Evolutionary conservation across 164 flowering plant genomes (phyloP), one percentile per base, ranked within the genome.

Genomic region (Macadamia tetraphylla): DNA sequence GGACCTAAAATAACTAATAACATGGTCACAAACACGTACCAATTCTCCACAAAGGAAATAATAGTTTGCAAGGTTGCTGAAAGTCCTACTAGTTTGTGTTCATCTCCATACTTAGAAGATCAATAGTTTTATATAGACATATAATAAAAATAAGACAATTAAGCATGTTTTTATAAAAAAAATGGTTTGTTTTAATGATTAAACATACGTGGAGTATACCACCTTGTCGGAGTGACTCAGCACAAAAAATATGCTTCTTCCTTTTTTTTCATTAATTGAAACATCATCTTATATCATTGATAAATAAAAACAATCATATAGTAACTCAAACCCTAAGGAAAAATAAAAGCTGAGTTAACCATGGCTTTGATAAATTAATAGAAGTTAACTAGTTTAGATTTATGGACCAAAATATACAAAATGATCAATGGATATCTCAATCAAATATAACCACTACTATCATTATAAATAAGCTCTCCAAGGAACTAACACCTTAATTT

Each of bases 11-110:
- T 6, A 43, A 43, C 7, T 43, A 43, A 14, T 8, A 44, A 71
- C 43, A 9, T 29, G 55, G 58, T 46, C 44, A 7, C 51, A 68
- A 70, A 18, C 15, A 70, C 70, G 55, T 83, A 92, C 99, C 98
- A 96, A 85, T 95, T 88, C 84, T 92, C 97, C 78, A 95, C 97
- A 78, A 95, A 95, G 64, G 99, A 92, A 75, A 95, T 88, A 23
- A 95, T 95, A 59, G 99, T 97, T 81, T 95, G 99, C 79, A 95
- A 79, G 31, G 98, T 90, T 57, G 99, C 99, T 65, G 99, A 89
- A 81, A 95, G 92, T 51, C 99, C 99, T n/a, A 98, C 99, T 46
- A 95, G 86, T 83, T 85, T 92, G 75, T 92, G 89, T 62, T 90
- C 99, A 81, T 95, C 99, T 64, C 99, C 99, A 77, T 95, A 86